Evolutionary conservation across 176 grass and related monocot genomes (phyloP).

Genomic region (Ensete glaucum): DNA sequence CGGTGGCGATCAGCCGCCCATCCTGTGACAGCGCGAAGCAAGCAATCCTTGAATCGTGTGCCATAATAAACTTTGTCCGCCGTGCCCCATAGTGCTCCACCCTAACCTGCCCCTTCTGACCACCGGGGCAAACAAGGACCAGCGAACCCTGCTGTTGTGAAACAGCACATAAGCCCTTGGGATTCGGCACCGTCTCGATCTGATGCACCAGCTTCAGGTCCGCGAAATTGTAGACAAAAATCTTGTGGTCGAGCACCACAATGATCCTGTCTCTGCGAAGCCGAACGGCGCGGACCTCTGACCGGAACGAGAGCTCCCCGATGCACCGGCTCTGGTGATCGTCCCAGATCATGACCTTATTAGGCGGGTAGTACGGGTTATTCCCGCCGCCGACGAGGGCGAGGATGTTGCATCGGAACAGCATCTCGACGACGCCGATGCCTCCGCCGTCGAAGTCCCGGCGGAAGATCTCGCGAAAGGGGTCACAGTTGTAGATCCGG

Average conservation of each 20-base stretch:
- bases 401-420: constrained; percentile 16
- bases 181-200: constrained; percentile 87
- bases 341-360: constrained; percentile 17
- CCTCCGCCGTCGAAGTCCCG: constrained; percentile 61
- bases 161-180: constrained; percentile 62
- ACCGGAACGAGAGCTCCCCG: background rate
- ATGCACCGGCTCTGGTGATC: constrained; percentile 12
- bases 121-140: constrained; percentile 74
- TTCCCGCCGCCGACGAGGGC: constrained; percentile 13
- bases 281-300: constrained; percentile 41
- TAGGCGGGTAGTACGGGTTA: background rate
- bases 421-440: constrained; percentile 15
- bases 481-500: constrained; percentile 95
- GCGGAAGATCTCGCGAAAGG: constrained; percentile 91
- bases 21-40: constrained; percentile 80
- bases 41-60: constrained; percentile 68
- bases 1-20: constrained; percentile 71
- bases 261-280: constrained; percentile 83
- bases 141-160: constrained; percentile 82
- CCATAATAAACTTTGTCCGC: constrained; percentile 93
- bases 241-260: constrained; percentile 74
- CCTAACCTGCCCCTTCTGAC: constrained; percentile 81
- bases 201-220: constrained; percentile 92
- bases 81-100: constrained; percentile 75
- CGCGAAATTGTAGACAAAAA: constrained; percentile 82